Percentiles rank a stretch among this genome's conserved stretches.
phyloP scores from a whole-genome alignment of 345 rosid genomes.

The Acer negundo region DNA sequence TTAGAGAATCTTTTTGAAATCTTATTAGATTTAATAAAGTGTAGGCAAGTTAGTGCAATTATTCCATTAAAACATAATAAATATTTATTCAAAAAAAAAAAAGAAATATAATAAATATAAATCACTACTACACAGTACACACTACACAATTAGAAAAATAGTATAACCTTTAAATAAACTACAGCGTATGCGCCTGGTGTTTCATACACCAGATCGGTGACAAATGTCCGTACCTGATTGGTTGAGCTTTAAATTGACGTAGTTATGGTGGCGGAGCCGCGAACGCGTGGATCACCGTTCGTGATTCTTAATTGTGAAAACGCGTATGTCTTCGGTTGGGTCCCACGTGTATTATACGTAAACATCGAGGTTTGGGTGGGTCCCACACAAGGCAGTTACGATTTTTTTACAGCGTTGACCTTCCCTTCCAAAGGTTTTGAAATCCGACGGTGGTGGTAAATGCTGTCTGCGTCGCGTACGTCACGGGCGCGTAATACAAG shows the following conservation, averaged over 20 bases:
- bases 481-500: slow-evolving; percentile 22
- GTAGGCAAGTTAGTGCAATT: no score
- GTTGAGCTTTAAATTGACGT: background rate
- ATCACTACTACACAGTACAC: no score
- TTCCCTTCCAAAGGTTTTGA: no score
- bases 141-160: no score
- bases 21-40: no score
- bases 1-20: no score
- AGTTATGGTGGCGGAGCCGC: background rate
- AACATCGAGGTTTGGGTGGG: background rate
- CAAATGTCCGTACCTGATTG: background rate
- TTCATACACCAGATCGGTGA: no score
- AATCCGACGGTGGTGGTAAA: slow-evolving; percentile 30
- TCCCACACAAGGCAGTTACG: background rate
- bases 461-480: slow-evolving; percentile 21
- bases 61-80: no score
- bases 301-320: slow-evolving; percentile 12
- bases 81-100: no score
- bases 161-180: no score
- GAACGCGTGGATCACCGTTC: slow-evolving; percentile 39
- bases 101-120: no score
- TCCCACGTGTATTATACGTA: background rate
- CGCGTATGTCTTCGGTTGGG: slow-evolving; percentile 23
- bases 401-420: slow-evolving; percentile 16
- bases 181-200: background rate